Conservation (phyloP, 2,329 filamentous ascomycete genomes). For the Colletotrichum sp. region DNA sequence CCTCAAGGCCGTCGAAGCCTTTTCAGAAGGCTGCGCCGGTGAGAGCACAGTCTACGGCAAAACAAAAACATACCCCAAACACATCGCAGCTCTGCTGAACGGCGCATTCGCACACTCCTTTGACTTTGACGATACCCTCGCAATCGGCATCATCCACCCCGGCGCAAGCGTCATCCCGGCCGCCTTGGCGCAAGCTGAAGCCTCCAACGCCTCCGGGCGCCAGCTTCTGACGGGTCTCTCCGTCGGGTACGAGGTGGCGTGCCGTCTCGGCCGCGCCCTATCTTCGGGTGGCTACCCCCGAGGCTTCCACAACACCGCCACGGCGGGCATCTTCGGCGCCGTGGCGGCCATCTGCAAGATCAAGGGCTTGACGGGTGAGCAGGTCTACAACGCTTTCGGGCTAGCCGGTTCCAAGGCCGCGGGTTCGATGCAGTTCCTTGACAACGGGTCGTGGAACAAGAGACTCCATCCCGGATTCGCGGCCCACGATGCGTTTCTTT, state of each 20-base stretch:
- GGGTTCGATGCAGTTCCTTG: slow-evolving; percentile 33
- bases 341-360: slow-evolving; percentile 29
- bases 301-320: slow-evolving; percentile 31
- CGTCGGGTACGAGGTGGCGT: slow-evolving; percentile 31
- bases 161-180: slow-evolving; percentile 43
- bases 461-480: slow-evolving; percentile 31
- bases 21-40: slow-evolving; percentile 24
- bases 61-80: slow-evolving; percentile 34
- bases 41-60: slow-evolving; percentile 37
- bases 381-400: slow-evolving; percentile 27
- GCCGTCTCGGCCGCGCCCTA: slow-evolving; percentile 26
- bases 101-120: slow-evolving; percentile 45
- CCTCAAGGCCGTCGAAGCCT: slow-evolving; percentile 38
- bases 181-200: slow-evolving; percentile 28
- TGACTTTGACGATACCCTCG: slow-evolving; percentile 51
- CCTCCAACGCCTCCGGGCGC: neutral
- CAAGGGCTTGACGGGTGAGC: slow-evolving; percentile 19
- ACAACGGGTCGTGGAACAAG: slow-evolving; percentile 33
- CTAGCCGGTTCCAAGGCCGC: slow-evolving; percentile 28
- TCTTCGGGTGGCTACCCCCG: slow-evolving; percentile 27
- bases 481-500: slow-evolving; percentile 30
- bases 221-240: slow-evolving; percentile 21
- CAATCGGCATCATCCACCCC: slow-evolving; percentile 42
- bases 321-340: slow-evolving; percentile 30
- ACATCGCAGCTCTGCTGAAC: slow-evolving; percentile 45